Evolutionary conservation across 345 rosid genomes (phyloP), one percentile per base, ranked within the genome.

Genomic region (Geranium brycei): DNA sequence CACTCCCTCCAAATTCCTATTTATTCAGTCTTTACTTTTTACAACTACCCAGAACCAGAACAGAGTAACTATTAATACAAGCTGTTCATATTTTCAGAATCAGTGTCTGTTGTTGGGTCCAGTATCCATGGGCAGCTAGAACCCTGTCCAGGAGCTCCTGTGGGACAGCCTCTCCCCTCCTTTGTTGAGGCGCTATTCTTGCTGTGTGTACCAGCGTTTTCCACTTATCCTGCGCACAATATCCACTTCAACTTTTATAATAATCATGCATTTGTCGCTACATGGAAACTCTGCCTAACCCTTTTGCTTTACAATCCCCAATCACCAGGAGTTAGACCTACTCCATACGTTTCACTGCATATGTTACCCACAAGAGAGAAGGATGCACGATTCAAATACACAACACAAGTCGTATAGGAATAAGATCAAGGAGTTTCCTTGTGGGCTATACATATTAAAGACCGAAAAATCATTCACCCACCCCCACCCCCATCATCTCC

Each of bases 81-180:
- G 13, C 11, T 8, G 11, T 13, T 47, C 7, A 47, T 15, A 47
- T 47, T 47, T 47, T 47, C 53, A 47, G 13, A 47, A 47, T 47
- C 15, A 47, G 15, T 38, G 28, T 23, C 28, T 92, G 97, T 57
- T 90, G 97, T 64, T 85, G 84, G 62, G 95, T 82, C 97, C 99
- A 93, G 72, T 77, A 85, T 15, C 97, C 95, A 41, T 90, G 99
- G 7, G 96, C 96, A 0, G 77, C 78, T 15, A 90, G 77, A 58
- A 93, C 99, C 73, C 99, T 71, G 76, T 93, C 97, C 69, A 93
- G 60, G 58, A 93, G 97, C 74, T 93, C 96, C 66, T 93, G 96
- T 0, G 99, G 97, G 4, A 93, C 99, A n/a, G 97, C 95, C 85
- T 88, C 96, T 62, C 97, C 99, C 78, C 99, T 84, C 81, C 99